phyloP scores from a whole-genome alignment of 192 early-diverging fungal genomes.

The Backusella macrospora region DNA sequence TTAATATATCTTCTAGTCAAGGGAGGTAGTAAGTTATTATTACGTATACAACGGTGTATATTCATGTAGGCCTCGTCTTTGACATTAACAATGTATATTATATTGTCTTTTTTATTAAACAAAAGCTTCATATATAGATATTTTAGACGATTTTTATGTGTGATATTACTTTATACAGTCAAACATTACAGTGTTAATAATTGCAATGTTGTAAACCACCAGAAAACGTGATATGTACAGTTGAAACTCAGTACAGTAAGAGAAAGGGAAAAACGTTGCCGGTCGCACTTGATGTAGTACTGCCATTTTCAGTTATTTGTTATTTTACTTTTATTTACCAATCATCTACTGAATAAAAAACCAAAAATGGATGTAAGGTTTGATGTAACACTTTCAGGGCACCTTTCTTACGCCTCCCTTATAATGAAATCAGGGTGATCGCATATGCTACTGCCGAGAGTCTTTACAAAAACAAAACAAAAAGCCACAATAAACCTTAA shows the following conservation, averaged over 20 bases:
- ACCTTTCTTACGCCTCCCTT: neutral
- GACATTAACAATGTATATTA: no score
- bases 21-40: no score
- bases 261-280: neutral
- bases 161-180: neutral
- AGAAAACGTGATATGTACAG: neutral
- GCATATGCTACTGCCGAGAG: neutral
- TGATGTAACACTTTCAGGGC: slow-evolving; percentile 1
- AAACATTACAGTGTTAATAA: no score
- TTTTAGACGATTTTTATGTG: neutral
- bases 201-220: neutral
- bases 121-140: no score
- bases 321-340: slow-evolving; percentile 4
- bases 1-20: no score
- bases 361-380: slow-evolving; percentile 5
- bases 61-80: no score
- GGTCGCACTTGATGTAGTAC: neutral
- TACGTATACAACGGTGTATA: no score
- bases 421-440: neutral
- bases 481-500: slow-evolving; percentile 6
- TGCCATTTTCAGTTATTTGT: slow-evolving; percentile 8
- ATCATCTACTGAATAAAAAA: neutral
- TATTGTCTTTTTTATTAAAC: no score
- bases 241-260: slow-evolving; percentile 2
- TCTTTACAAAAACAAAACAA: neutral